These are phyloP conservation scores for Lasiodiplodia gonubiensis DNA, from an alignment of 2,329 filamentous ascomycete species.

Conservation along the genomic window DNA sequence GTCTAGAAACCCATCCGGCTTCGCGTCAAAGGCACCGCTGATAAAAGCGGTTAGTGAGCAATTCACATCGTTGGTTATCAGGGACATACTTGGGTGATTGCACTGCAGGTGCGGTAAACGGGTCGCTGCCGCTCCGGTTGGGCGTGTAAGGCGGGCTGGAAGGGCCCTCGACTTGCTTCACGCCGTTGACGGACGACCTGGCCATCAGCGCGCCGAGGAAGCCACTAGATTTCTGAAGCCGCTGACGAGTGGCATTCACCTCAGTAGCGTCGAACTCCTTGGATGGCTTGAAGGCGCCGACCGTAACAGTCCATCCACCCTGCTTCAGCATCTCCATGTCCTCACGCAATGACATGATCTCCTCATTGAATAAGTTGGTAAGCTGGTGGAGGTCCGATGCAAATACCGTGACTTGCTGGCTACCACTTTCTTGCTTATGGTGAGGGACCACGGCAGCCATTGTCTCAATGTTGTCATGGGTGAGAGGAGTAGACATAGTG, in stretches of 20 bases:
- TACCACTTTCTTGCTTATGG: neutral
- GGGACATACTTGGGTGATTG: neutral
- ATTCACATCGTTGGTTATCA: neutral
- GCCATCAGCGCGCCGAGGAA: neutral
- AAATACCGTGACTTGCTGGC: neutral
- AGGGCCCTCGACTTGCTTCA: neutral
- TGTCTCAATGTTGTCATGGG: neutral
- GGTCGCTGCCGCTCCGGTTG: neutral
- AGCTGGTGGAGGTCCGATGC: neutral
- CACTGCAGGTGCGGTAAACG: neutral
- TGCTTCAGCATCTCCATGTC: conserved; percentile 36
- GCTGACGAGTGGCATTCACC: conserved; percentile 10
- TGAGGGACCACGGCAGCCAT: neutral
- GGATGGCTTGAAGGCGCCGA: conserved; percentile 30
- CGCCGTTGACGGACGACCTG: neutral
- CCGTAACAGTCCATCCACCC: conserved; percentile 33
- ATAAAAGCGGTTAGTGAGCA: neutral
- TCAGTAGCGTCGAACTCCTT: neutral
- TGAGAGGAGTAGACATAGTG: neutral
- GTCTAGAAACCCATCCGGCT: neutral
- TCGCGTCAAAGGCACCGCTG: neutral
- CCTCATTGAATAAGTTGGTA: neutral
- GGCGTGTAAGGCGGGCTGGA: neutral
- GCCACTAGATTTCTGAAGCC: neutral
- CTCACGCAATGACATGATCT: conserved; percentile 18